Base-by-base conservation (phyloP, 1,139 yeast genomes). In the Candida anutae region DNA sequence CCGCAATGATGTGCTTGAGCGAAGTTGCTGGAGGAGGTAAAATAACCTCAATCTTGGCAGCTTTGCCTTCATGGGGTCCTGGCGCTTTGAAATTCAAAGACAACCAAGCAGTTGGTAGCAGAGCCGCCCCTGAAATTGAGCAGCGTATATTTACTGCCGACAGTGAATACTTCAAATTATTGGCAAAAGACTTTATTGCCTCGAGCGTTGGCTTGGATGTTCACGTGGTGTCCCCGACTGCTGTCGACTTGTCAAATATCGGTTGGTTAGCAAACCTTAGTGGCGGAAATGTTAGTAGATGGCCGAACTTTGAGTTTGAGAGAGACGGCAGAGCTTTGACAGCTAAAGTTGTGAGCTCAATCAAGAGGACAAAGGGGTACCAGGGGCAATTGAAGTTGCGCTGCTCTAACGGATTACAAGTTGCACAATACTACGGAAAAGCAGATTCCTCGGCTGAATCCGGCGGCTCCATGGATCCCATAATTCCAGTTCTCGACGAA, bases 321-420 rank as follows among this genome's bases (percentile, higher is more conserved):
- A 62, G 85, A 30, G 96, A 90, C 48, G 87, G 84, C 14, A 56
- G 75, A 15, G 62, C 71, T 13, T 63, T 85, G 31, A 69, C 76
- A 11, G 73, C 77, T 23, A 82, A 80, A 23, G 62, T 83, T 41
- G 60, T 61, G 22, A 55, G 62, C 22, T 59, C 72, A 3, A 59
- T 78, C 6, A 43, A 55, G 13, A 62, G 61, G 30, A 42, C 62
- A 2, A 48, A 61, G 10, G 98, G 94, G 4, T 80, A 81, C 43
- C 94, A 84, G 50, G 90, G 83, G 4, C 80, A 81, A 42, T 58
- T 90, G 40, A 87, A 87, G 48, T 71, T 87, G 22, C 79, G 99
- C 39, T 82, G 93, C 44, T 85, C 96, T 1, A 77, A 73, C 38
- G 98, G 98, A 0, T 62, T 93, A 32, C 94, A 84, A 46, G 87